Percentiles rank a stretch among this genome's conserved stretches.
phyloP scores from a whole-genome alignment of 805 yeast species.

The Candida insectorum region DNA sequence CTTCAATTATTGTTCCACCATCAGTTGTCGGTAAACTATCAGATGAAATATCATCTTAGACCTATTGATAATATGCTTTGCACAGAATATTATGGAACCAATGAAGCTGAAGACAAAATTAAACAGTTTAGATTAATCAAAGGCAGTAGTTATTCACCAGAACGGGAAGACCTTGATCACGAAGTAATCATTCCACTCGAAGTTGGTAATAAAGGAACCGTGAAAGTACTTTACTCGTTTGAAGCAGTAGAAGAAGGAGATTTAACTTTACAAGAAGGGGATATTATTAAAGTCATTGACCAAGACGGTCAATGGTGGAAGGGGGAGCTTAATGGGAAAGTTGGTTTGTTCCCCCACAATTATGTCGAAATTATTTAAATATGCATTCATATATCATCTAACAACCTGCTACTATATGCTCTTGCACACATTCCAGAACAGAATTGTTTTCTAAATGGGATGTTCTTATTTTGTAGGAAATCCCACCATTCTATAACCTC shows the following conservation, averaged over 20 bases:
- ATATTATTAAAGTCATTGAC: conserved; percentile 36
- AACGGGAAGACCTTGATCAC: no score
- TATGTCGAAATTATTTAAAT: conserved; percentile 11
- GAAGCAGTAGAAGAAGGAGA: conserved; percentile 37
- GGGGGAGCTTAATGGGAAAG: conserved; percentile 24
- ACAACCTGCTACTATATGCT: conserved; percentile 15
- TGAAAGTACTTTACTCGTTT: conserved; percentile 39
- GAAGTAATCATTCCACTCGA: no score
- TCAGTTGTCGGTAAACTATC: conserved; percentile 33
- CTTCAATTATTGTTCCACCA: conserved; percentile 25
- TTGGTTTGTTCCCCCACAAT: conserved; percentile 27
- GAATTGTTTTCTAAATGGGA: conserved; percentile 55
- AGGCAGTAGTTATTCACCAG: no score
- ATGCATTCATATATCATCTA: conserved; percentile 1
- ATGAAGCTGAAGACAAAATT: no score
- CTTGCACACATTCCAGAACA: conserved; percentile 49
- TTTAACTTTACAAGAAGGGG: conserved; percentile 41
- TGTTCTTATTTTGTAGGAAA: conserved; percentile 42
- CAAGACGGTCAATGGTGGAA: conserved; percentile 34
- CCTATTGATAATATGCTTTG: neutral
- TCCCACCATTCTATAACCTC: conserved; percentile 70
- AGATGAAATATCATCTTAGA: conserved; percentile 18
- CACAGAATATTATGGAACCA: neutral
- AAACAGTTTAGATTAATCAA: no score
- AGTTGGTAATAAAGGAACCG: no score